These are phyloP conservation scores for Naganishia vishniacii DNA, from an alignment of 768 basidiomycete species.

Conservation along the genomic window DNA sequence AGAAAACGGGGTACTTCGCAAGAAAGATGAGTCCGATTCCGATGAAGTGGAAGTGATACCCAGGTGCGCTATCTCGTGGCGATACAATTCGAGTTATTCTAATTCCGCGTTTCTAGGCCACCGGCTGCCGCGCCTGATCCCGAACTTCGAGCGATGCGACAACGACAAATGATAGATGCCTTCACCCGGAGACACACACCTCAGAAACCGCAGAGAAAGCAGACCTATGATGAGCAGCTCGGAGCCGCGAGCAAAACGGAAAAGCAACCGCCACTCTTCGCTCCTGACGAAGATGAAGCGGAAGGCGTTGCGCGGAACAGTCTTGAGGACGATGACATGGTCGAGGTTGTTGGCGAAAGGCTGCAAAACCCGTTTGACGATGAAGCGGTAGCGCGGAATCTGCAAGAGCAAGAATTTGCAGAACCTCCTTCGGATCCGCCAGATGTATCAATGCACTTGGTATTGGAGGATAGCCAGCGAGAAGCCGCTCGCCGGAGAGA, in stretches of 20 bases:
- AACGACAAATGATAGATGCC: slow-evolving; percentile 44
- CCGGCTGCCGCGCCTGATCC: slow-evolving; percentile 27
- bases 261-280: slow-evolving; percentile 14
- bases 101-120: background rate
- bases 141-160: slow-evolving; percentile 38
- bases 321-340: slow-evolving; percentile 59
- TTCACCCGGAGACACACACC: slow-evolving; percentile 42
- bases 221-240: slow-evolving; percentile 21
- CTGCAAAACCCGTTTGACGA: slow-evolving; percentile 19
- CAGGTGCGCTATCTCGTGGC: slow-evolving; percentile 19
- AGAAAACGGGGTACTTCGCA: slow-evolving; percentile 12
- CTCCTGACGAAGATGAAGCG: slow-evolving; percentile 25
- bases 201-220: slow-evolving; percentile 22
- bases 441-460: slow-evolving; percentile 20
- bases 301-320: slow-evolving; percentile 36
- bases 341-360: slow-evolving; percentile 63
- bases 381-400: slow-evolving; percentile 14
- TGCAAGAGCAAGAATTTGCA: slow-evolving; percentile 26
- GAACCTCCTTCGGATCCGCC: slow-evolving; percentile 25
- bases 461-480: background rate
- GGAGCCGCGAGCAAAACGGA: background rate
- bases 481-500: slow-evolving; percentile 24
- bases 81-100: background rate
- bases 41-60: slow-evolving; percentile 44
- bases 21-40: slow-evolving; percentile 33